phyloP scores from a whole-genome alignment of 331 rosid species.

The Quercus lobata region DNA sequence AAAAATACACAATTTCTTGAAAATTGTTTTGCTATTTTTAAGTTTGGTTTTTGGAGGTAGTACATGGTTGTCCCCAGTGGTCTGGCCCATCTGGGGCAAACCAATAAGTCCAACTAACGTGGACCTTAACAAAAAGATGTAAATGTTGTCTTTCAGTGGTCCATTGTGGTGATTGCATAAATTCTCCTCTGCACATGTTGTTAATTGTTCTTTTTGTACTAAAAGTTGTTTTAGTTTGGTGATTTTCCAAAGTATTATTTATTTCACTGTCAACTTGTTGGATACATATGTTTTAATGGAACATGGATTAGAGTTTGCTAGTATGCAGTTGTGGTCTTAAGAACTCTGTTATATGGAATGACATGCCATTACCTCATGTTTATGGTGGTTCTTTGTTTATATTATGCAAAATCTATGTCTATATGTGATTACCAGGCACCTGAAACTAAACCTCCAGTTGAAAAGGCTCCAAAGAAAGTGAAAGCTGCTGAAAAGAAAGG shows the following conservation, averaged over 20 bases:
- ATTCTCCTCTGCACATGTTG: not conserved
- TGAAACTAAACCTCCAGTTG: too few relatives aligned
- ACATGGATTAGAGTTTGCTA: not conserved
- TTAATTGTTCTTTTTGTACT: not conserved
- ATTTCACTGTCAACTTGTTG: not conserved
- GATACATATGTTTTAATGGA: not conserved
- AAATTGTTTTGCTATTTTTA: too few relatives aligned
- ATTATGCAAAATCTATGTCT: not conserved
- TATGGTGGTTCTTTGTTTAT: not conserved
- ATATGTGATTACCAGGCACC: slow-evolving; percentile 40
- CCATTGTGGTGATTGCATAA: not conserved
- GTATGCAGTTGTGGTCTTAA: not conserved
- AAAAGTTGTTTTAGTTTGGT: not conserved
- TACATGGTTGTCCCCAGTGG: not conserved
- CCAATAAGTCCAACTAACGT: not conserved
- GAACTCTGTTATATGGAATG: not conserved
- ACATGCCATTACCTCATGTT: not conserved
- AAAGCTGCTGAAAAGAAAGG: slow-evolving; percentile 39
- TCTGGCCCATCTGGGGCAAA: too few relatives aligned
- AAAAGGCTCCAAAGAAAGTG: too few relatives aligned
- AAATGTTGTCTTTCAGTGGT: not conserved
- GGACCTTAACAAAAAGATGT: not conserved
- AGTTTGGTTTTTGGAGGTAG: too few relatives aligned
- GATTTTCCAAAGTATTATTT: not conserved
- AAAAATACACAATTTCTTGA: too few relatives aligned